Evolutionary conservation across 2,329 filamentous ascomycete genomes (phyloP), one percentile per base, ranked within the genome.

Genomic region (Fusarium coicis): DNA sequence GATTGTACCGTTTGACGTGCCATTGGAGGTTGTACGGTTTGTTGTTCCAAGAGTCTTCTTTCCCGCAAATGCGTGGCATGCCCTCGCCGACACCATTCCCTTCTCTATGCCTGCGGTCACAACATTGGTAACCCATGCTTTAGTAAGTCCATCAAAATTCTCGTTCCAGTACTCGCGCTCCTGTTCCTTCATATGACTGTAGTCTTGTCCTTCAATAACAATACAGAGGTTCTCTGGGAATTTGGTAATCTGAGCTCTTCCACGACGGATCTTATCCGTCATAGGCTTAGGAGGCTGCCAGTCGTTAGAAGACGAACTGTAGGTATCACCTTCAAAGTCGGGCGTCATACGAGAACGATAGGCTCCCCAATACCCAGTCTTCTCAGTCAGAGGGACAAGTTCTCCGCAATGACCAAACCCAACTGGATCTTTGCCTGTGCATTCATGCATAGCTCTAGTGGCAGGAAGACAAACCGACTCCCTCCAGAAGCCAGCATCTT

Each of bases 281-380:
- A n/a, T 21, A 5, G 40, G 9, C 21, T 39, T 21, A 5, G 39
- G 7, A 2, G 34, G 19, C 7, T 28, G 23, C 12, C 37, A 23
- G 0, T 10, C 30, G 3, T 8, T 1, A 4, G 44, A 21, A 3
- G 59, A 19, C 4, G 52, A 46, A 15, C 40, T 58, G 9, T 34
- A 62, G 4, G 32, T 58, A 7, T 62, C 59, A 0, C 59, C 59
- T 14, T 37, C 34, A 14, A 58, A 62, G 12, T 34, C 59, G 2
- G 59, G 52, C 0, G 52, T 62, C 50, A 62, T 62, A 7, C 59
- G 59, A 28, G 59, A 62, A 15, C 59, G 40, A 18, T 62, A 62
- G 7, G 59, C 59, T 34, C 59, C 59, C 59, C 59, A 62, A 10
- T 62, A 62, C 4, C 59, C 59, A 11, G 59, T 62, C 18, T 58